A percentile compares a stretch with the other conserved stretches of the same genome.
Evolutionary conservation across 306 rosid species (phyloP).

Genomic region (Begonia masoniana): DNA sequence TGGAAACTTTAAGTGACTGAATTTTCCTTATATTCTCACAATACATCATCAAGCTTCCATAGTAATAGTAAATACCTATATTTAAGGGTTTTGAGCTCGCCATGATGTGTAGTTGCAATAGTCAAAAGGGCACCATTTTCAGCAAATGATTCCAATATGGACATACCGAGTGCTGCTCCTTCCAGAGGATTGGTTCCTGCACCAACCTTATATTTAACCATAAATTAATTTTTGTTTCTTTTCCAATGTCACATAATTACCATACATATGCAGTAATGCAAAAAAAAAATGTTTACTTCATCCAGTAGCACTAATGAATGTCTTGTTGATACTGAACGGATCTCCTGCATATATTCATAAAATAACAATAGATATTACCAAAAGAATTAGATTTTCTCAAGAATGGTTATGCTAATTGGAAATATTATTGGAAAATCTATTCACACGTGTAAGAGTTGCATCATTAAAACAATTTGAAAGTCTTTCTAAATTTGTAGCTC

Average conservation of each 20-base stretch:
- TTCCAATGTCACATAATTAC: neutral
- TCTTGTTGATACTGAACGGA: slow-evolving; percentile 54
- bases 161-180: slow-evolving; percentile 96
- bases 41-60: no score
- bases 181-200: slow-evolving; percentile 96
- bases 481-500: no score
- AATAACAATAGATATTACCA: no score
- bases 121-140: slow-evolving; percentile 62
- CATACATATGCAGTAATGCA: no score
- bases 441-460: no score
- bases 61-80: slow-evolving; percentile 43
- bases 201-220: slow-evolving; percentile 59
- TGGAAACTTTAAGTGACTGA: no score
- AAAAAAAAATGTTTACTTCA: slow-evolving; percentile 39
- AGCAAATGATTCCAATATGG: slow-evolving; percentile 79
- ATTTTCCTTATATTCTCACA: no score
- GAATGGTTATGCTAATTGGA: no score
- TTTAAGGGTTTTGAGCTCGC: slow-evolving; percentile 91
- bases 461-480: no score
- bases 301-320: slow-evolving; percentile 77
- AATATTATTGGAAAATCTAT: no score
- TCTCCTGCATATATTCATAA: slow-evolving; percentile 33
- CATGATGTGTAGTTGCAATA: slow-evolving; percentile 93
- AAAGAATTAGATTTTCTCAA: no score
- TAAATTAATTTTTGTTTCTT: slow-evolving; percentile 7